Conservation (phyloP, 768 basidiomycete genomes). For the Boletus tomentosulus region DNA sequence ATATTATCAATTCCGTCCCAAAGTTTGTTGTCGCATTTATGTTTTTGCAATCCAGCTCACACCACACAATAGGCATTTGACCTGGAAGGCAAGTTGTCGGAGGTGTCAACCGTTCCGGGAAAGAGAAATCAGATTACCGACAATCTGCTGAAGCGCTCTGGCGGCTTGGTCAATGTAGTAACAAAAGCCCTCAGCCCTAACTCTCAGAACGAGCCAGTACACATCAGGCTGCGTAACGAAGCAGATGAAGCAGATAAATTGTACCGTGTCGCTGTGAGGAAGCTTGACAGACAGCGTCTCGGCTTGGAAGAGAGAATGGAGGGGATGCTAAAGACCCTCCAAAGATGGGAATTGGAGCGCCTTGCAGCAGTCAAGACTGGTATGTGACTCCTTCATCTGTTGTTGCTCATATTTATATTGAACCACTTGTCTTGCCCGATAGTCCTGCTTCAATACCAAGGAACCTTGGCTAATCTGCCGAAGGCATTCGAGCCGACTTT, state of each 20-base stretch:
- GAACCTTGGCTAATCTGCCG: slow-evolving; percentile 68
- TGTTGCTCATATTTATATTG: background rate
- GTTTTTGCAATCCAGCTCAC: slow-evolving; percentile 23
- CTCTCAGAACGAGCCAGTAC: slow-evolving; percentile 53
- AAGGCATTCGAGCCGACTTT: slow-evolving; percentile 59
- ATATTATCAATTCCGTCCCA: slow-evolving; percentile 80
- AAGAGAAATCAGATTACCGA: slow-evolving; percentile 42
- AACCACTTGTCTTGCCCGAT: background rate
- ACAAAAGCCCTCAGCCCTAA: slow-evolving; percentile 60
- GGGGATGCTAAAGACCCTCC: slow-evolving; percentile 72
- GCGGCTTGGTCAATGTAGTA: slow-evolving; percentile 65
- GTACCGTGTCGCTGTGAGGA: slow-evolving; percentile 77
- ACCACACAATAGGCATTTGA: slow-evolving; percentile 24
- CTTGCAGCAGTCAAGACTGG: slow-evolving; percentile 83
- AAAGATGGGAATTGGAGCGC: slow-evolving; percentile 83
- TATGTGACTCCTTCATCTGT: slow-evolving; percentile 24
- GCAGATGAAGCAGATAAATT: slow-evolving; percentile 76
- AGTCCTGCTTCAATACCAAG: slow-evolving; percentile 87
- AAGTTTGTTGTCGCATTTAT: slow-evolving; percentile 41
- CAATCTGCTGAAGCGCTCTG: slow-evolving; percentile 64
- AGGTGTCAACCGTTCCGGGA: slow-evolving; percentile 16
- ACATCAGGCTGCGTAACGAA: slow-evolving; percentile 68
- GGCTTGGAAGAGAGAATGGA: slow-evolving; percentile 84
- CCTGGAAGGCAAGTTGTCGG: slow-evolving; percentile 23
- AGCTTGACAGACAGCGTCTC: slow-evolving; percentile 80